Conservation (phyloP, 352 stramenopile species). For the Globisporangium orthogonon region DNA sequence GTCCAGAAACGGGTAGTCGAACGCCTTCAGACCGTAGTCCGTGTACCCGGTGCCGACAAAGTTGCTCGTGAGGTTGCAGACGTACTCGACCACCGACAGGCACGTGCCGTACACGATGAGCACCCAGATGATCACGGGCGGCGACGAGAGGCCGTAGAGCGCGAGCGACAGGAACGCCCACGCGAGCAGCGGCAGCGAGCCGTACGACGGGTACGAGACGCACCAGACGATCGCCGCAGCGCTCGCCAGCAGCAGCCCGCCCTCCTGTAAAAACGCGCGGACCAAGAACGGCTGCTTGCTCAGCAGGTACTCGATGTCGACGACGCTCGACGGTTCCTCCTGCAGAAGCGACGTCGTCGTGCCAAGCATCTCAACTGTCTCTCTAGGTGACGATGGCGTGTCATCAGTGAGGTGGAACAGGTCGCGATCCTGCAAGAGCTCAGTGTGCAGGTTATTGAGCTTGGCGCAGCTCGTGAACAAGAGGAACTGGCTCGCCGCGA, state of each 20-base stretch:
- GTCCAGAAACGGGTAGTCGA: slow-evolving; percentile 72
- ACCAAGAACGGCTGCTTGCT: slow-evolving; percentile 56
- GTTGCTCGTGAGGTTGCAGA: slow-evolving; percentile 56
- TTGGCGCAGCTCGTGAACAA: slow-evolving; percentile 59
- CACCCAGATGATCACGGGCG: slow-evolving; percentile 45
- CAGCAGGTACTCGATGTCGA: slow-evolving; percentile 46
- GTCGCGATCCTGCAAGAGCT: slow-evolving; percentile 12
- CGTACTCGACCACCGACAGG: slow-evolving; percentile 54
- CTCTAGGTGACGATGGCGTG: slow-evolving; percentile 1
- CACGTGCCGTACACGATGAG: slow-evolving; percentile 59
- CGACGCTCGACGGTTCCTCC: slow-evolving; percentile 17
- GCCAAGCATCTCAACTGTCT: slow-evolving; percentile 9
- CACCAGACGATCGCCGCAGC: slow-evolving; percentile 66
- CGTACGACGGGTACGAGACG: slow-evolving; percentile 81
- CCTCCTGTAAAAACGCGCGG: slow-evolving; percentile 61
- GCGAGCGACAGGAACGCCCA: slow-evolving; percentile 63
- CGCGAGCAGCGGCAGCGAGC: slow-evolving; percentile 51
- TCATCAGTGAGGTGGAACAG: slow-evolving; percentile 5
- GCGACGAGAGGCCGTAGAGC: slow-evolving; percentile 49
- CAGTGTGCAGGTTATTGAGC: slow-evolving; percentile 55
- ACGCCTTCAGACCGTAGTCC: slow-evolving; percentile 53
- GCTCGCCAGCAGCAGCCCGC: slow-evolving; percentile 58
- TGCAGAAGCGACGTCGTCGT: slow-evolving; percentile 11
- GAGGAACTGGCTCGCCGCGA: slow-evolving; percentile 43
- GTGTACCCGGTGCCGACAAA: slow-evolving; percentile 43